Evolutionary conservation across 2,329 filamentous ascomycete species (phyloP).

Genomic region (Phialophora expanda): DNA sequence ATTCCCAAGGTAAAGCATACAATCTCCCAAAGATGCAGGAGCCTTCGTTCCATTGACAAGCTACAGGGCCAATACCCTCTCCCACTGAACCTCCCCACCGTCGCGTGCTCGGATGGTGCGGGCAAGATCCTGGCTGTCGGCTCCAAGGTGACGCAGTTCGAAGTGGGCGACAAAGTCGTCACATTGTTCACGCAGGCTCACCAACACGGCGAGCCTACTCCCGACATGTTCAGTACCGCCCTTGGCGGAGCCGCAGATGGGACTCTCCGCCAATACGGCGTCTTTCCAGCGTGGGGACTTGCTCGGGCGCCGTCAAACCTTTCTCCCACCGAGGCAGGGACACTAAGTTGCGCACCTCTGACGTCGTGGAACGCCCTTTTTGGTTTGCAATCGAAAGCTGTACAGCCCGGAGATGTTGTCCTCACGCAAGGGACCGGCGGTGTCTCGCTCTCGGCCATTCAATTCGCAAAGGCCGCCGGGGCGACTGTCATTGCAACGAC

Average conservation of each 20-base stretch:
- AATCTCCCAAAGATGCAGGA: not conserved
- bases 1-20: slow-evolving; percentile 47
- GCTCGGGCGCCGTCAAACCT: slow-evolving; percentile 66
- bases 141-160: slow-evolving; percentile 61
- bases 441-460: slow-evolving; percentile 56
- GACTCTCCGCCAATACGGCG: slow-evolving; percentile 68
- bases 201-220: slow-evolving; percentile 56
- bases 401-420: slow-evolving; percentile 62
- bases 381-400: slow-evolving; percentile 54
- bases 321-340: slow-evolving; percentile 59
- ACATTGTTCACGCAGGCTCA: slow-evolving; percentile 65
- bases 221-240: slow-evolving; percentile 55
- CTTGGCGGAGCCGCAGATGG: slow-evolving; percentile 73
- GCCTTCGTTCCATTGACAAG: slow-evolving; percentile 2
- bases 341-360: slow-evolving; percentile 65
- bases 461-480: slow-evolving; percentile 57
- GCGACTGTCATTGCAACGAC: slow-evolving; percentile 65
- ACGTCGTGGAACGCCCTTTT: slow-evolving; percentile 72
- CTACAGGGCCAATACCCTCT: slow-evolving; percentile 56
- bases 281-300: slow-evolving; percentile 71
- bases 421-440: slow-evolving; percentile 67
- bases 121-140: slow-evolving; percentile 60
- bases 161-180: slow-evolving; percentile 62
- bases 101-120: slow-evolving; percentile 51
- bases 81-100: slow-evolving; percentile 50